These are phyloP conservation scores for Cystoisospora suis DNA, from an alignment of 169 alveolate species.

Conservation along the genomic window DNA sequence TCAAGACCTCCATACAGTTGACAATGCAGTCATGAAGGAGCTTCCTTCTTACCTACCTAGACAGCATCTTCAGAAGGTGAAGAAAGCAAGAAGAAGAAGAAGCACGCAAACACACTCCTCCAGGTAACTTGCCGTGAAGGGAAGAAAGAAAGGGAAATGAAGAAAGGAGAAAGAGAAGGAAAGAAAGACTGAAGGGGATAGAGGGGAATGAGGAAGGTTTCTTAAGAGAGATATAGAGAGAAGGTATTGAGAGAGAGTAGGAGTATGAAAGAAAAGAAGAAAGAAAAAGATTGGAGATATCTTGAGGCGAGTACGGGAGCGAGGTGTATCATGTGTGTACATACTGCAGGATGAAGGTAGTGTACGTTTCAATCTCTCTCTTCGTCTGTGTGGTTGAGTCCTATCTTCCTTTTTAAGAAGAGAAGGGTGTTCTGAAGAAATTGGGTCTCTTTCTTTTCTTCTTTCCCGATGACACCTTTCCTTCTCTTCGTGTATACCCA, in stretches of 20 bases:
- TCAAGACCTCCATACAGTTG: conserved; percentile 78
- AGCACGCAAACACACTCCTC: background rate
- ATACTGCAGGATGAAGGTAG: too few species aligned
- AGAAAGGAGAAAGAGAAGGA: background rate
- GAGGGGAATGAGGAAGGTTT: background rate
- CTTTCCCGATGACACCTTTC: too few species aligned
- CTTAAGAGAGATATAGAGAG: background rate
- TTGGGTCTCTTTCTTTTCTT: too few species aligned
- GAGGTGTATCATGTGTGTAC: too few species aligned
- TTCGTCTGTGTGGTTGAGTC: too few species aligned
- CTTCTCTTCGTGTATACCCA: too few species aligned
- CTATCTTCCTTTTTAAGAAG: too few species aligned
- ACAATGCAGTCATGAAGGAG: conserved; percentile 66
- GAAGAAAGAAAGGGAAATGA: background rate
- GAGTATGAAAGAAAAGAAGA: background rate
- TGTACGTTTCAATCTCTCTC: too few species aligned
- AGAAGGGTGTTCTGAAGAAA: too few species aligned
- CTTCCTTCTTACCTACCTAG: conserved; percentile 31
- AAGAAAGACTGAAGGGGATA: background rate
- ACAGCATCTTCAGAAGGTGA: background rate
- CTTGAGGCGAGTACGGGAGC: background rate
- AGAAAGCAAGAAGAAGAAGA: background rate
- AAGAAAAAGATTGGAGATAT: background rate
- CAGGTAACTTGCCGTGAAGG: too few species aligned
- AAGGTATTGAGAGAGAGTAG: background rate